Percentiles rank a stretch among this genome's conserved stretches.
Evolutionary conservation across 208 protist species (phyloP).

Genomic region (Acanthamoeba royreba): DNA sequence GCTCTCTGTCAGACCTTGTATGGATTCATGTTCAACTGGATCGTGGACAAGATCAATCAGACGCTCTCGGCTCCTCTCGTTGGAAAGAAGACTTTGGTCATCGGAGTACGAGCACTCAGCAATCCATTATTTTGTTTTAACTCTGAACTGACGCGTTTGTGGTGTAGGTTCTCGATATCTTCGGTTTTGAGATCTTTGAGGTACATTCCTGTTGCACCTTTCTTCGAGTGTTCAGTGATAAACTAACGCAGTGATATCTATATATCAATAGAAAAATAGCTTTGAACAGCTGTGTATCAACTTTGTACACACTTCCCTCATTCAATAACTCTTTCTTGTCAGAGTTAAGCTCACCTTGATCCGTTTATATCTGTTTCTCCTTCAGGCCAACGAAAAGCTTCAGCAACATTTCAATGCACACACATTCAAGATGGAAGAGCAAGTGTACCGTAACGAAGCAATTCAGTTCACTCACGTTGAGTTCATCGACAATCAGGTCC

Average conservation of each 20-base stretch:
- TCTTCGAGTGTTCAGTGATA: background rate
- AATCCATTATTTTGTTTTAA: background rate
- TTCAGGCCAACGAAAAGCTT: conserved; percentile 96
- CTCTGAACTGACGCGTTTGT: background rate
- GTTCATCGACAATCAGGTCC: conserved; percentile 66
- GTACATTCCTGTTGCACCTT: conserved; percentile 67
- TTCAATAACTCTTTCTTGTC: no score
- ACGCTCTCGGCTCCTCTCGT: conserved; percentile 57
- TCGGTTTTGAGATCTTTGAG: conserved; percentile 94
- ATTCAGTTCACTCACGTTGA: conserved; percentile 92
- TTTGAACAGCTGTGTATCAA: conserved; percentile 99
- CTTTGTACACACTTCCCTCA: no score
- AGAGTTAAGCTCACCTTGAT: no score
- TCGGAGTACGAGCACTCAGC: no score
- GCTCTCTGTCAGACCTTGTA: conserved; percentile 87
- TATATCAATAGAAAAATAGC: conserved; percentile 86
- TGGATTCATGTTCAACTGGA: conserved; percentile 91
- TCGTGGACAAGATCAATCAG: conserved; percentile 90
- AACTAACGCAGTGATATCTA: background rate
- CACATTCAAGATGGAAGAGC: conserved; percentile 90
- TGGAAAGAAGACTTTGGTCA: background rate
- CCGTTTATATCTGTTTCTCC: conserved; percentile 82
- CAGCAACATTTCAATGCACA: conserved; percentile 88
- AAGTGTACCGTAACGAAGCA: conserved; percentile 92
- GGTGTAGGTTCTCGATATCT: conserved; percentile 83